Base-by-base conservation (phyloP, 2,329 filamentous ascomycete genomes). In the Coniochaeta sp. region DNA sequence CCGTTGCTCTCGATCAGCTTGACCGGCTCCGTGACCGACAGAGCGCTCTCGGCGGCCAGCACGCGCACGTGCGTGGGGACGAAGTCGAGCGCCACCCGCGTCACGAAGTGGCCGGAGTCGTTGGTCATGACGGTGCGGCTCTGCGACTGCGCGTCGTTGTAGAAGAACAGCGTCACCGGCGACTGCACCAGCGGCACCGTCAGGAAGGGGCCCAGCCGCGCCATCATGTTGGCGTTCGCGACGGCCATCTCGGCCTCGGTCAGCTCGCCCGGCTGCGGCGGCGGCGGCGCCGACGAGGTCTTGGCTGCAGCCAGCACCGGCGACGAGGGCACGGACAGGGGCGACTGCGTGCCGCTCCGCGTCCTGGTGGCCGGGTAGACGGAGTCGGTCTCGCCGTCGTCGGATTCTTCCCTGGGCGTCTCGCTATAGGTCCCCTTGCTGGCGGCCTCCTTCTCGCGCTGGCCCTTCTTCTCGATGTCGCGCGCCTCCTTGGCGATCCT, bases 151-250 rank as follows among this genome's bases (percentile, higher is more conserved):
- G 82, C 76, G 16, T 96, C 86, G 67, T 98, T 95, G 75, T 96
- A 99, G 73, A 99, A 98, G 78, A 98, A 97, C 1, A 96, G 80
- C 0, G 92, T 97, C 58, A 99, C 88, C 0, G 93, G 88, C 22
- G 87, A 83, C 57, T 89, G 84, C 1, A 88, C 85, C 60, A 93
- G 78, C 0, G 95, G 91, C 44, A 88, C 93, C 1, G 91, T 91
- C 76, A 99, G 83, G 71, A 99, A 99, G 0, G 95, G 95, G 16
- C 87, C 88, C 50, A 99, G 81, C 58, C 95, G 84, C 58, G 90
- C 87, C 87, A 97, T 91, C 52, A 99, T 80, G 69, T 96, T 91
- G 10, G 87, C 83, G 71, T 99, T 97, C 1, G 93, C 93, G 24
- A 88, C 78, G 0, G 85, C 79, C 12, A 97, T 77, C 70, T 99